Evolutionary conservation across 768 basidiomycete genomes (phyloP).

Genomic region (Tricholoma saponaceum): DNA sequence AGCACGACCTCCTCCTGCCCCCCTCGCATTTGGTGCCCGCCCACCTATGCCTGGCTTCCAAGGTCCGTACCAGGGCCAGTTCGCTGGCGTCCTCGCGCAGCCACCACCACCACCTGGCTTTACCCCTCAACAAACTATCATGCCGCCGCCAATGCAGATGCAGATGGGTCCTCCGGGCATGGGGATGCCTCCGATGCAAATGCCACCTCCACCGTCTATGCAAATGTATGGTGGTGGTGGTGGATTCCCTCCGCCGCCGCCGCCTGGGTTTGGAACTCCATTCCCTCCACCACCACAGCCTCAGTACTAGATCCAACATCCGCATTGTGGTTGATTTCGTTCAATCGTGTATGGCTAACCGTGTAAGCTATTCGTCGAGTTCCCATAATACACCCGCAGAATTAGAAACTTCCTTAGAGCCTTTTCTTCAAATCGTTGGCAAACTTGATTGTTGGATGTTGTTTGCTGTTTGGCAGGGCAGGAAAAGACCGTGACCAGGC

Average conservation of each 20-base stretch:
- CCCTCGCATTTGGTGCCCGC: conserved; percentile 65
- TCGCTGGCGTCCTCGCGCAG: conserved; percentile 81
- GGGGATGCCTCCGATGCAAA: conserved; percentile 18
- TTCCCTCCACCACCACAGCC: conserved; percentile 47
- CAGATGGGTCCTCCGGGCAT: conserved; percentile 19
- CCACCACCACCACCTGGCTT: conserved; percentile 83
- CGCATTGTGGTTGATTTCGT: neutral
- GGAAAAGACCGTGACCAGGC: too few relatives aligned
- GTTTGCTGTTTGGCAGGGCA: too few relatives aligned
- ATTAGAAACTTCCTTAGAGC: neutral
- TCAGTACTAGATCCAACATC: conserved; percentile 22
- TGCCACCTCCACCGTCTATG: conserved; percentile 34
- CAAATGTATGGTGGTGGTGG: conserved; percentile 46
- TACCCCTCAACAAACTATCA: conserved; percentile 64
- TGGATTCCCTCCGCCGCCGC: conserved; percentile 59
- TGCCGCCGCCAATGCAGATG: conserved; percentile 44
- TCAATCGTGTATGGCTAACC: neutral
- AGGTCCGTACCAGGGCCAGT: conserved; percentile 87
- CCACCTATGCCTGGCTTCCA: conserved; percentile 69
- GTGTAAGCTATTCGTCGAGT: conserved; percentile 7
- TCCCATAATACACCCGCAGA: neutral
- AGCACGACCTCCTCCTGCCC: conserved; percentile 71
- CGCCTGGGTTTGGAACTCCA: conserved; percentile 56
- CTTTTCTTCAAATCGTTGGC: too few relatives aligned
- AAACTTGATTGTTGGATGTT: too few relatives aligned